Percentiles rank a stretch among this genome's conserved stretches.
Conservation (phyloP, 441 rosid genomes). For the Syzygium malaccense region DNA sequence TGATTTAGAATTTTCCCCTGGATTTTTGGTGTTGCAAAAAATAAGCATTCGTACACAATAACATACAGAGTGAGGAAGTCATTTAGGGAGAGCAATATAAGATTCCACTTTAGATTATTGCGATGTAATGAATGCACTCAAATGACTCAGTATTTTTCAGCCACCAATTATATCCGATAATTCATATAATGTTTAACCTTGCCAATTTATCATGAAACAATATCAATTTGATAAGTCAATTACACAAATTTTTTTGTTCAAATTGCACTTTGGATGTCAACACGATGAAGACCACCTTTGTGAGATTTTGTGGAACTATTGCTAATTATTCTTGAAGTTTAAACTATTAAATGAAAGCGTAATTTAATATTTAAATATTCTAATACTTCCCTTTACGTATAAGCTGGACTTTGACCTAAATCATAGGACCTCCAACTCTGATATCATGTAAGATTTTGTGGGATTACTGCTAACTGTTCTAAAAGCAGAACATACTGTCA, state of each 20-base stretch:
- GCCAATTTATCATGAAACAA: neutral
- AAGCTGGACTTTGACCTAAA: neutral
- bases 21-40: neutral
- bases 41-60: neutral
- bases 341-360: neutral
- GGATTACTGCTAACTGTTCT: neutral
- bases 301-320: neutral
- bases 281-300: neutral
- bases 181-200: neutral
- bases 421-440: rapidly evolving
- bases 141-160: neutral
- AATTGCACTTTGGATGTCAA: neutral
- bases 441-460: neutral
- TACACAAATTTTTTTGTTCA: neutral
- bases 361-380: neutral
- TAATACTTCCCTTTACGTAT: neutral
- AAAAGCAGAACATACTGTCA: neutral
- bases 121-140: neutral
- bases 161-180: neutral
- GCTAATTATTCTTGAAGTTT: neutral
- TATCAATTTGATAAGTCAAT: neutral
- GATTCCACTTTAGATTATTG: neutral
- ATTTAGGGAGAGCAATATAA: neutral
- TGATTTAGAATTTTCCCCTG: neutral
- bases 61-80: neutral